Percentiles rank a stretch among this genome's conserved stretches.
phyloP scores from a whole-genome alignment of 108 stramenopile species.

The Pseudonitzschia multistriata region DNA sequence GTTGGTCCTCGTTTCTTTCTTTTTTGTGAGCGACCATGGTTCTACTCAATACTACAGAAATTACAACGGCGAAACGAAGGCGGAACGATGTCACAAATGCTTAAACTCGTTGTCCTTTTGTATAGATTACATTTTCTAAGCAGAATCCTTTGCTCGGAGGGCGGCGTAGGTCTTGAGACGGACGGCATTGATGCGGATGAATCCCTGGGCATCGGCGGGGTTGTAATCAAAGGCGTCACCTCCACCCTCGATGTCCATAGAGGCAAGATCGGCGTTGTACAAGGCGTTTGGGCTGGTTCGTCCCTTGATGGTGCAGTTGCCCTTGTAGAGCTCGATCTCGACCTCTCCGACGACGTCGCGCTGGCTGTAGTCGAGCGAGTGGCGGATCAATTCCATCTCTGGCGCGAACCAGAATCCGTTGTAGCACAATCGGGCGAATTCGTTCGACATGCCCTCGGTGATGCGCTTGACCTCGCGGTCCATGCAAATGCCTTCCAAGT shows the following conservation, averaged over 20 bases:
- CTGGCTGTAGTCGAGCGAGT: slow-evolving; percentile 86
- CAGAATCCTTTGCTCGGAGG: slow-evolving; percentile 69
- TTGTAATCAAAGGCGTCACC: slow-evolving; percentile 97
- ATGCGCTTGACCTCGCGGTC: slow-evolving; percentile 99
- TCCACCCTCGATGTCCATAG: slow-evolving; percentile 98
- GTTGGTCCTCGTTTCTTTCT: too few relatives aligned
- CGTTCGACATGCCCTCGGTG: slow-evolving; percentile 82
- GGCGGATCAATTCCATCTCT: slow-evolving; percentile 96
- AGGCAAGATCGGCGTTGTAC: slow-evolving; percentile 96
- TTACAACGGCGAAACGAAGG: too few relatives aligned
- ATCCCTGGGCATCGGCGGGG: slow-evolving; percentile 96
- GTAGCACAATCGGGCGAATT: slow-evolving; percentile 97
- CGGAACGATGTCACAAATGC: too few relatives aligned
- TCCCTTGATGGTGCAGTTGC: slow-evolving; percentile 87
- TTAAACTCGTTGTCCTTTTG: neutral
- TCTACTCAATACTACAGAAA: too few relatives aligned
- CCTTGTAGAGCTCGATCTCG: slow-evolving; percentile 94
- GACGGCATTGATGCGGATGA: slow-evolving; percentile 97
- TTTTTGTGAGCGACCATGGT: too few relatives aligned
- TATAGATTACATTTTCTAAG: neutral
- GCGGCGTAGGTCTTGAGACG: slow-evolving; percentile 97
- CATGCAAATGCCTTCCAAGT: slow-evolving; percentile 93
- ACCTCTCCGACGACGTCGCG: slow-evolving; percentile 90
- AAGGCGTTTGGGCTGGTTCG: slow-evolving; percentile 84
- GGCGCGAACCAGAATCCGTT: slow-evolving; percentile 99